Evolutionary conservation across 2,329 filamentous ascomycete genomes (phyloP).

Genomic region (Fusarium bulbicola): DNA sequence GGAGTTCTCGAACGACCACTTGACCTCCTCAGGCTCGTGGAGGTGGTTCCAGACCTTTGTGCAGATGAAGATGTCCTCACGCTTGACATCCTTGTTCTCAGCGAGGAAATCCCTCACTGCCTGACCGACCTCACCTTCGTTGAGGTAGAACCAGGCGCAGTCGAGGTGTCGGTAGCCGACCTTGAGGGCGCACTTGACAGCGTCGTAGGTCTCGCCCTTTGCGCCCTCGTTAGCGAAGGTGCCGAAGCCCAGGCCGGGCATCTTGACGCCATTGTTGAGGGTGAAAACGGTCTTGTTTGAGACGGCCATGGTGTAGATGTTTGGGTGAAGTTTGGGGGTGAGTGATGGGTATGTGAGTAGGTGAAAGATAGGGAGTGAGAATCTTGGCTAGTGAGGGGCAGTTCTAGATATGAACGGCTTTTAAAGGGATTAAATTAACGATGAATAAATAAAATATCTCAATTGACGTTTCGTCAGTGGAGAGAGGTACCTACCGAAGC

Average conservation of each 20-base stretch:
- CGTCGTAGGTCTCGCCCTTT: constrained; percentile 43
- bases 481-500: neutral
- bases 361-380: neutral
- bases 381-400: neutral
- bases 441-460: constrained; percentile 5
- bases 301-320: constrained; percentile 25
- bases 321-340: constrained; percentile 2
- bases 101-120: constrained; percentile 51
- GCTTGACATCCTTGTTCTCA: constrained; percentile 39
- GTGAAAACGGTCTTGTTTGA: constrained; percentile 51
- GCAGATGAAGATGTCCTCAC: constrained; percentile 59
- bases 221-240: constrained; percentile 72
- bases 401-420: constrained; percentile 7
- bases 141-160: constrained; percentile 57
- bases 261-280: constrained; percentile 63
- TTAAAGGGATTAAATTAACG: constrained; percentile 11
- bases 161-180: constrained; percentile 59
- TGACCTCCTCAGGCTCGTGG: constrained; percentile 59
- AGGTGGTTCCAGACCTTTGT: constrained; percentile 70
- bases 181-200: constrained; percentile 54
- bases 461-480: constrained; percentile 8
- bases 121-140: constrained; percentile 54
- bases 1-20: constrained; percentile 57
- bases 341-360: constrained; percentile 12
- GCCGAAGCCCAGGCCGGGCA: constrained; percentile 71